A percentile compares a stretch with the other conserved stretches of the same genome.
These are phyloP conservation scores for Letharia columbiana DNA, from an alignment of 495 filamentous ascomycete genomes.

Conservation along the genomic window DNA sequence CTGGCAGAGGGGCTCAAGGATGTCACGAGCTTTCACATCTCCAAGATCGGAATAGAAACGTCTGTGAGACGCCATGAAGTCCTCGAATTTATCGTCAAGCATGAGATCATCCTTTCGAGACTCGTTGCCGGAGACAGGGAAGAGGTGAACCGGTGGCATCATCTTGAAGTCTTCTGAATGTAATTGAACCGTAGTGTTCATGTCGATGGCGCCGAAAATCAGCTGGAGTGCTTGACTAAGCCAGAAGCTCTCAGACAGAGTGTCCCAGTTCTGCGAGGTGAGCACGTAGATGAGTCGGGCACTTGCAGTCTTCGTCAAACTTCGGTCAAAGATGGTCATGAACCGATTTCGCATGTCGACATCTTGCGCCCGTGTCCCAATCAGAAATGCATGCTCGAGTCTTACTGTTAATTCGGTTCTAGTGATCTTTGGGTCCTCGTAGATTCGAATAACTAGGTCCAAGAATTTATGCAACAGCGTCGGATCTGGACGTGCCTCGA, in stretches of 20 bases:
- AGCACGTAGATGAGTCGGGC: slow-evolving; percentile 81
- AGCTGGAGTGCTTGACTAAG: slow-evolving; percentile 87
- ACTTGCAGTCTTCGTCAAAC: slow-evolving; percentile 76
- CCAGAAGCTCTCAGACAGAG: slow-evolving; percentile 90
- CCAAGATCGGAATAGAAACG: slow-evolving; percentile 76
- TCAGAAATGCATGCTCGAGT: slow-evolving; percentile 94
- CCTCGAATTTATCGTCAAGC: slow-evolving; percentile 71
- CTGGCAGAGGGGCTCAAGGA: slow-evolving; percentile 86
- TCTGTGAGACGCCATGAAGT: slow-evolving; percentile 65
- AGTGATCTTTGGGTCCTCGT: slow-evolving; percentile 91
- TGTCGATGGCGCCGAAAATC: slow-evolving; percentile 81
- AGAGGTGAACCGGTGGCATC: slow-evolving; percentile 60
- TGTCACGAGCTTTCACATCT: slow-evolving; percentile 74
- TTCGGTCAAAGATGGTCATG: slow-evolving; percentile 87
- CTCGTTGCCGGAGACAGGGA: slow-evolving; percentile 57
- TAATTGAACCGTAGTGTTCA: slow-evolving; percentile 64
- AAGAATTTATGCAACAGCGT: slow-evolving; percentile 86
- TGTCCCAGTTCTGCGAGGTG: slow-evolving; percentile 95
- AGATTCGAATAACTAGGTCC: slow-evolving; percentile 91
- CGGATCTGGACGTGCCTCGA: slow-evolving; percentile 73
- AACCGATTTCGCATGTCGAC: slow-evolving; percentile 96
- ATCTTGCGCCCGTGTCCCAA: slow-evolving; percentile 88
- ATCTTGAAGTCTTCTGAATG: slow-evolving; percentile 76
- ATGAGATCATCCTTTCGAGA: slow-evolving; percentile 61
- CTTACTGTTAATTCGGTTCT: slow-evolving; percentile 92